These are phyloP conservation scores for Wallacemonas collosoma DNA, from an alignment of 208 protist species.

Conservation along the genomic window DNA sequence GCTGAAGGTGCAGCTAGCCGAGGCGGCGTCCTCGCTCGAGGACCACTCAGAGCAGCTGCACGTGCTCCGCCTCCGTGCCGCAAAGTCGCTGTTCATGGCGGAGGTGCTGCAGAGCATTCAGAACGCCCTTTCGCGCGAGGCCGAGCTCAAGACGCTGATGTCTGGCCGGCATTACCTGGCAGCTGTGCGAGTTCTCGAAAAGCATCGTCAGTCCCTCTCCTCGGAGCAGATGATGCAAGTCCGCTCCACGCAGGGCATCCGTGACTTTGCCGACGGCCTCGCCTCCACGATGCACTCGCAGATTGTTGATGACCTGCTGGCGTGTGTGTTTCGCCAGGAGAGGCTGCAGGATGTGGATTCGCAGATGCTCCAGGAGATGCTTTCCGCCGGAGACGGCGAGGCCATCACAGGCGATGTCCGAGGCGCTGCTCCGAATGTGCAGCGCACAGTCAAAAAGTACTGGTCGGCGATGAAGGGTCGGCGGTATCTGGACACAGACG, in stretches of 20 bases:
- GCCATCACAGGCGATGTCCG: conserved; percentile 21
- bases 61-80: conserved; percentile 70
- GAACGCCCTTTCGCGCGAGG: conserved; percentile 50
- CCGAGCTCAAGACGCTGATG: conserved; percentile 55
- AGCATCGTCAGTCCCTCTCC: conserved; percentile 44
- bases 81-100: conserved; percentile 71
- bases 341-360: conserved; percentile 59
- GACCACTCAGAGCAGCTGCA: conserved; percentile 73
- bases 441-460: conserved; percentile 43
- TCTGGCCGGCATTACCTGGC: conserved; percentile 57
- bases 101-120: conserved; percentile 61
- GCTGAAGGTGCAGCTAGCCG: conserved; percentile 65
- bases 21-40: conserved; percentile 61
- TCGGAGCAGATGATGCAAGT: conserved; percentile 45
- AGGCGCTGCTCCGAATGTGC: conserved; percentile 31
- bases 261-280: conserved; percentile 56
- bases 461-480: conserved; percentile 20
- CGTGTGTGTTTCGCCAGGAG: conserved; percentile 78
- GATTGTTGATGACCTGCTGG: conserved; percentile 75
- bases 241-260: conserved; percentile 53
- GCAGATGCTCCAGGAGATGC: conserved; percentile 58
- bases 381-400: conserved; percentile 35
- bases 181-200: conserved; percentile 56
- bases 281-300: conserved; percentile 53
- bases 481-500: background rate